Evolutionary conservation across 768 basidiomycete species (phyloP).

Genomic region (Suillus fuscotomentosus): DNA sequence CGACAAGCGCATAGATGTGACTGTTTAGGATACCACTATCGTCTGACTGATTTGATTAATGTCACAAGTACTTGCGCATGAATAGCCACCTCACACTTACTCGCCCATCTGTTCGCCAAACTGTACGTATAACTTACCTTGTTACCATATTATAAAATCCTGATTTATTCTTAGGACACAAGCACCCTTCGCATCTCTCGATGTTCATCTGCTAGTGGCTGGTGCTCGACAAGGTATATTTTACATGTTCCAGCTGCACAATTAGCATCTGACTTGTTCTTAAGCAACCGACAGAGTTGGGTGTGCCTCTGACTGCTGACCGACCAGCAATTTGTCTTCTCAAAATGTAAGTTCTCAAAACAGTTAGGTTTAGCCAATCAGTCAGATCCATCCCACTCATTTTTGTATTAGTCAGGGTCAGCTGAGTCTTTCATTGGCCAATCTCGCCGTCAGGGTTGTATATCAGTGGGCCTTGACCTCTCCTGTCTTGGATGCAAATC

Average conservation of each 20-base stretch:
- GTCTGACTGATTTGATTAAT: too few relatives aligned
- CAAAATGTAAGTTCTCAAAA: not conserved
- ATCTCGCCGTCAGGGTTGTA: not conserved
- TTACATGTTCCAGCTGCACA: not conserved
- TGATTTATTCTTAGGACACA: not conserved
- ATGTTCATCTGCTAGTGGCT: not conserved
- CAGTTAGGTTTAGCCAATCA: not conserved
- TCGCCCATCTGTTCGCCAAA: too few relatives aligned
- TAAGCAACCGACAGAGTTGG: not conserved
- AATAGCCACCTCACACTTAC: too few relatives aligned
- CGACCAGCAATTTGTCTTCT: not conserved
- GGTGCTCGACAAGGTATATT: not conserved
- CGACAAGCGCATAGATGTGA: too few relatives aligned
- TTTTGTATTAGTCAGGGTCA: not conserved
- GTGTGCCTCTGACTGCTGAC: not conserved
- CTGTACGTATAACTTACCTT: not conserved
- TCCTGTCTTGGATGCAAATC: too few relatives aligned
- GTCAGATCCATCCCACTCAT: not conserved
- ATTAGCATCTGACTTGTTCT: not conserved
- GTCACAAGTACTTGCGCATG: too few relatives aligned
- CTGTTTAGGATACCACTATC: too few relatives aligned
- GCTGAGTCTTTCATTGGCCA: not conserved
- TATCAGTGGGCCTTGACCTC: not conserved
- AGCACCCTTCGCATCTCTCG: not conserved
- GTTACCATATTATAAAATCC: not conserved